Conservation (phyloP, 208 protist genomes). For the Novymonas esmeraldas region DNA sequence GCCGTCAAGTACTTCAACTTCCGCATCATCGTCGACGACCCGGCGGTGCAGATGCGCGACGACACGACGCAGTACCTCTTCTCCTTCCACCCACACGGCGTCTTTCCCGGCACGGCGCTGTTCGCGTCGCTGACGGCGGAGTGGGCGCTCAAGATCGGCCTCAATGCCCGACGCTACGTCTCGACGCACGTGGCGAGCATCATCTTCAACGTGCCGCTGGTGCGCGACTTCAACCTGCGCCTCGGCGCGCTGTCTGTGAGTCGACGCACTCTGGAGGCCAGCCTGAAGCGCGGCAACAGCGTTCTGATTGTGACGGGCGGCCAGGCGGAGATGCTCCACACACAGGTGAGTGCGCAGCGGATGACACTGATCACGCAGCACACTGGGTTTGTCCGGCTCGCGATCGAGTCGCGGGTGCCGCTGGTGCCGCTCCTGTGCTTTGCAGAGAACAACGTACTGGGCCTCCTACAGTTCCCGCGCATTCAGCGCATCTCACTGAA, state of each 20-base stretch:
- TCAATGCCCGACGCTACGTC: slow-evolving; percentile 46
- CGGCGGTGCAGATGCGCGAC: slow-evolving; percentile 53
- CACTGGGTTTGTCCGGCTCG: slow-evolving; percentile 79
- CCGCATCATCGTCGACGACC: slow-evolving; percentile 62
- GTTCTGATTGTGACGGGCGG: slow-evolving; percentile 83
- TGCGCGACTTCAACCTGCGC: slow-evolving; percentile 79
- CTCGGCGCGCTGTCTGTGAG: slow-evolving; percentile 64
- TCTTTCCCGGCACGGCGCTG: slow-evolving; percentile 78
- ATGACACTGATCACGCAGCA: slow-evolving; percentile 82
- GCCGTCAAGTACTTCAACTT: slow-evolving; percentile 75
- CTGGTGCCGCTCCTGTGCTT: slow-evolving; percentile 87
- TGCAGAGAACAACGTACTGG: slow-evolving; percentile 80
- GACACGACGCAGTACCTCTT: slow-evolving; percentile 70
- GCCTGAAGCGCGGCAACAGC: slow-evolving; percentile 68
- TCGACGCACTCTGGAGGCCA: slow-evolving; percentile 53
- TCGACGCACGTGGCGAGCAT: slow-evolving; percentile 74
- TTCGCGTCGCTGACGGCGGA: slow-evolving; percentile 52
- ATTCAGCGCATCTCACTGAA: slow-evolving; percentile 69
- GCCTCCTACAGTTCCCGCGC: slow-evolving; percentile 58
- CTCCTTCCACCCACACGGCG: slow-evolving; percentile 85
- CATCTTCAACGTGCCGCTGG: slow-evolving; percentile 72
- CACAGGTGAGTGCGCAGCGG: slow-evolving; percentile 36
- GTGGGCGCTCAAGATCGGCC: slow-evolving; percentile 64
- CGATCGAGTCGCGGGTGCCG: slow-evolving; percentile 59
- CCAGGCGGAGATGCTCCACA: slow-evolving; percentile 87